These are phyloP conservation scores for Auxenochlorella protothecoides DNA, from an alignment of 139 green algal genomes.

Conservation along the genomic window DNA sequence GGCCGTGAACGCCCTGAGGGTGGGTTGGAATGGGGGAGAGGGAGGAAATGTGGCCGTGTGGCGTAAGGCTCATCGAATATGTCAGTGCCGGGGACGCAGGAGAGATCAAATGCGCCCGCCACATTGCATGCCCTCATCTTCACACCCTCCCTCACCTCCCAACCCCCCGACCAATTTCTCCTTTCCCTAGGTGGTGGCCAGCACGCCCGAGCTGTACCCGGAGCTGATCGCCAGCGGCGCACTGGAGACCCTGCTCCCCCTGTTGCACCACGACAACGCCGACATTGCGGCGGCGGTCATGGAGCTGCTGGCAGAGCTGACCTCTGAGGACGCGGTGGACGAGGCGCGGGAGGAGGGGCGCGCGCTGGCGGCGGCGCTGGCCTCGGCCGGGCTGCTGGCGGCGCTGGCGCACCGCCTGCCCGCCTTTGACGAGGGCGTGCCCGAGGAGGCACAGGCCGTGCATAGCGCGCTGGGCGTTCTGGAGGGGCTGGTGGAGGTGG, in stretches of 20 bases:
- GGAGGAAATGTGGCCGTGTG: slow-evolving; percentile 17
- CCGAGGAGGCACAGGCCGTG: slow-evolving; percentile 65
- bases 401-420: slow-evolving; percentile 59
- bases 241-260: slow-evolving; percentile 59
- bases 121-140: neutral
- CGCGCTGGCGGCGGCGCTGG: slow-evolving; percentile 55
- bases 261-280: slow-evolving; percentile 89
- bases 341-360: slow-evolving; percentile 45
- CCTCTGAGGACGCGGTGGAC: slow-evolving; percentile 68
- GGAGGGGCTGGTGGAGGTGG: slow-evolving; percentile 84
- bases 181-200: slow-evolving; percentile 28
- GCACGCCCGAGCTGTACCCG: slow-evolving; percentile 70
- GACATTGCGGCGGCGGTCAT: slow-evolving; percentile 75
- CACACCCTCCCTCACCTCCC: neutral
- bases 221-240: slow-evolving; percentile 53
- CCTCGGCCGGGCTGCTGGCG: slow-evolving; percentile 56
- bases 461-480: slow-evolving; percentile 66
- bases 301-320: slow-evolving; percentile 81
- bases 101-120: neutral
- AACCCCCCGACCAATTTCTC: no score
- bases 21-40: slow-evolving; percentile 24
- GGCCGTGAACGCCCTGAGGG: slow-evolving; percentile 46
- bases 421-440: slow-evolving; percentile 51
- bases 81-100: no score
- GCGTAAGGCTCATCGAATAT: neutral